Evolutionary conservation across 2,329 filamentous ascomycete species (phyloP), one percentile per base, ranked within the genome.

Genomic region (Macrophomina phaseolina): DNA sequence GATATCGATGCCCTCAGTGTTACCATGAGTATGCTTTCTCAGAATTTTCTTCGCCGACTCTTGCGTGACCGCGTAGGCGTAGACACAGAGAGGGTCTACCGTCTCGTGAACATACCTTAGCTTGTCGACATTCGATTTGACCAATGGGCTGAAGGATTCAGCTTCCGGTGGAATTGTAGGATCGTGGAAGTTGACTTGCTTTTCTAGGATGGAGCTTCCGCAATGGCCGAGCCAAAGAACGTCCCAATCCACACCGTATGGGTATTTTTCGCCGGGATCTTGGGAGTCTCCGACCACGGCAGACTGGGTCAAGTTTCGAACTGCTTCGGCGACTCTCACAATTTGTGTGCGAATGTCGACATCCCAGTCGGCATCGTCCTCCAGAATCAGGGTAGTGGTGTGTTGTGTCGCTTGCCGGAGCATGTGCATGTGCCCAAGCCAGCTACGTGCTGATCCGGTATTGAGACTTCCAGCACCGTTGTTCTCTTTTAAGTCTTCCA

Each of bases 161-260:
- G 51, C 48, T 16, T 42, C 66, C 4, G 58, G 64, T 11, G 67
- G 56, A 5, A 67, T 58, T 3, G 65, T 36, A 16, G 67, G 52
- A 49, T 68, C 67, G 38, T 48, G 45, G 14, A 63, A 49, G 38
- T 14, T 46, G 38, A 40, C 8, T 8, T 9, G 38, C 38, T 40
- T 40, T 11, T 46, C 11, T 14, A 45, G 42, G 11, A 61, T 12
- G 18, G 56, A 23, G 40, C 56, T 61, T 8, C 73, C 76, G 64
- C 73, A 79, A 67, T 80, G 77, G 5, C 78, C 78, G 3, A 76
- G 70, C 69, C 73, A 74, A 11, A 79, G 70, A n/a, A 79, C 40
- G 63, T 79, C 76, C 77, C 77, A 79, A 30, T 74, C 67, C 34
- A 75, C 71, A 1, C 73, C 77, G 58, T 77, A 78, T 0, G 75